Conservation (phyloP, 1,139 yeast genomes). For the Pichia sp. region DNA sequence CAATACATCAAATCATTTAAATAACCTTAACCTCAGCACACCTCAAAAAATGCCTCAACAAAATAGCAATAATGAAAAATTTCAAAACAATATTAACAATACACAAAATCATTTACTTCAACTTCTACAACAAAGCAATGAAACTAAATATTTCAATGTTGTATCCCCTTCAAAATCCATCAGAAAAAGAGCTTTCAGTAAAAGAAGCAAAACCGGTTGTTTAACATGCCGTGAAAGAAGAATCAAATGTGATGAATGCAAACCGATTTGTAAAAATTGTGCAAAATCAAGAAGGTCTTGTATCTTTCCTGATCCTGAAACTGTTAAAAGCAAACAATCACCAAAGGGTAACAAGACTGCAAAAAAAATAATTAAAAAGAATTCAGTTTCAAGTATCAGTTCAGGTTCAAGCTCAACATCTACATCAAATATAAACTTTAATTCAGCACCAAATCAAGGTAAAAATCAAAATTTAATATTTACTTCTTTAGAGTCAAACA, state of each 20-base stretch:
- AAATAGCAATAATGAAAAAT: too few species aligned
- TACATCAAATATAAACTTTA: background rate
- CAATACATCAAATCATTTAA: too few species aligned
- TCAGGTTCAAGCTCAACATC: background rate
- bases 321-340: background rate
- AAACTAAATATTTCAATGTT: background rate
- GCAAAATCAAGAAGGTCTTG: conserved; percentile 65
- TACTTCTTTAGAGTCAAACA: too few species aligned
- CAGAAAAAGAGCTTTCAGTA: conserved; percentile 26
- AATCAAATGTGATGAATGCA: conserved; percentile 70
- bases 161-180: background rate
- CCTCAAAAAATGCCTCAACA: too few species aligned
- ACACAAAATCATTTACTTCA: background rate
- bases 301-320: conserved; percentile 3
- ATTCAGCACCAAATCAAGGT: background rate
- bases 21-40: too few species aligned
- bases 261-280: conserved; percentile 69
- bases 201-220: conserved; percentile 70
- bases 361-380: background rate
- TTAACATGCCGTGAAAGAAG: conserved; percentile 66
- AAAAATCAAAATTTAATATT: too few species aligned
- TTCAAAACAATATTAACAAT: background rate
- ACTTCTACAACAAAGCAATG: background rate
- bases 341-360: background rate
- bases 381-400: background rate